Base-by-base conservation (phyloP, 495 filamentous ascomycete species). In the Hyaloscypha bicolor region DNA sequence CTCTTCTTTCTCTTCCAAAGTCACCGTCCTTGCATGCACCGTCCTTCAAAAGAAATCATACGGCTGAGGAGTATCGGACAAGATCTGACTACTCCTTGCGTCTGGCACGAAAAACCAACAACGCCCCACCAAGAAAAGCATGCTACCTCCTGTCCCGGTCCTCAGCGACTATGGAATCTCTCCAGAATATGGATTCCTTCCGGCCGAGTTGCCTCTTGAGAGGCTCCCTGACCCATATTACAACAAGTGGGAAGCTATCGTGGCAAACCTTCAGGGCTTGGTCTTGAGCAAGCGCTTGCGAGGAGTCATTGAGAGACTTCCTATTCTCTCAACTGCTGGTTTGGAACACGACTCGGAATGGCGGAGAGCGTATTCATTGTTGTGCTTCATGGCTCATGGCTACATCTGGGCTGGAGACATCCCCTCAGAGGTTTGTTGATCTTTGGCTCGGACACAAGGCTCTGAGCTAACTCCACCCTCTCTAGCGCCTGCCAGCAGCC, bases 341-440 rank as follows among this genome's bases (percentile, higher is more conserved):
- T 85, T 99, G 72, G 84, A 87, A 74, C 85, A 88, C 65, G 92
- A 94, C 75, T 83, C 88, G 67, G 93, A 99, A 83, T 97, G 94
- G 94, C 86, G 92, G 73, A 85, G 94, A 72, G 94, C 94, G 60
- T 97, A 97, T 78, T 87, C 89, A 60, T 81, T 97, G 45, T 85
- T 98, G 63, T 90, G 86, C 22, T 97, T 97, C 76, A 90, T 97
- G 71, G 81, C 93, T 31, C 94, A 98, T 79, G 90, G 88, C 65
- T 98, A 97, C 79, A 92, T 97, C 72, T 99, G 95, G 95, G 91
- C 93, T 72, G 93, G 93, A 76, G 87, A 94, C 68, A 85, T 80
- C 70, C 94, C 96, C 55, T 85, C 83, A 76, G 89, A 93, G 77
- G 90, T 92, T 79, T 32, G 81, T 71, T 6, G 48, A 9, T 52